Evolutionary conservation across 176 grass and related monocot genomes (phyloP).

Genomic region (Oropetium thomaeum): DNA sequence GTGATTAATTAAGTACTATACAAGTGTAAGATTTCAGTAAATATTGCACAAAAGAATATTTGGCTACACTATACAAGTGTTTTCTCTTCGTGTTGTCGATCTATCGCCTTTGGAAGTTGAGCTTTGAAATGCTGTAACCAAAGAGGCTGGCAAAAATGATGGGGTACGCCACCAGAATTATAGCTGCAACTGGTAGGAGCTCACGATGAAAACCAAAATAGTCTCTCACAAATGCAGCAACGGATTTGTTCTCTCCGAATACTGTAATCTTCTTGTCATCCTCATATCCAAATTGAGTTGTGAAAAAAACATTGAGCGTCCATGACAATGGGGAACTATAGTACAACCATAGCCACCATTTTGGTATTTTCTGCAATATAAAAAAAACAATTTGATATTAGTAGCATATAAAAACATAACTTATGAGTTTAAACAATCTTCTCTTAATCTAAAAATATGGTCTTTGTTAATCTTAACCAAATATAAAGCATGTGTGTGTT

Average conservation of each 20-base stretch:
- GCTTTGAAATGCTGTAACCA: slow-evolving; percentile 42
- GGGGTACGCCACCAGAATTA: slow-evolving; percentile 31
- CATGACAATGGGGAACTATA: slow-evolving; percentile 54
- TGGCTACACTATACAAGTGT: too few species aligned
- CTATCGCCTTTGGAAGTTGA: slow-evolving; percentile 64
- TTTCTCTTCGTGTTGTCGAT: too few species aligned
- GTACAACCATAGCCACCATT: slow-evolving; percentile 89
- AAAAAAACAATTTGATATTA: too few species aligned
- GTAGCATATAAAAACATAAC: too few species aligned
- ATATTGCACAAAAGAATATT: too few species aligned
- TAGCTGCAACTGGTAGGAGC: slow-evolving; percentile 32
- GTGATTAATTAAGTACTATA: too few species aligned
- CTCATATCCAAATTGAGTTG: slow-evolving; percentile 61
- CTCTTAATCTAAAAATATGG: too few species aligned
- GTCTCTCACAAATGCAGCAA: slow-evolving; percentile 39
- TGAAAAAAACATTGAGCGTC: slow-evolving; percentile 67
- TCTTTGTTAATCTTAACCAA: too few species aligned
- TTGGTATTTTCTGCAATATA: slow-evolving; percentile 72
- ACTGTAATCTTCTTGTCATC: slow-evolving; percentile 16
- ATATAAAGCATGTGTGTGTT: too few species aligned
- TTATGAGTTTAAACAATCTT: too few species aligned
- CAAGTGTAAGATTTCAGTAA: too few species aligned
- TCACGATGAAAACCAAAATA: slow-evolving; percentile 50
- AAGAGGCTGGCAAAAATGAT: slow-evolving; percentile 29
- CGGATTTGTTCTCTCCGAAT: slow-evolving; percentile 35